phyloP scores from a whole-genome alignment of 202 grass and related monocot genomes.

The Bolboschoenoplectus hybrid region DNA sequence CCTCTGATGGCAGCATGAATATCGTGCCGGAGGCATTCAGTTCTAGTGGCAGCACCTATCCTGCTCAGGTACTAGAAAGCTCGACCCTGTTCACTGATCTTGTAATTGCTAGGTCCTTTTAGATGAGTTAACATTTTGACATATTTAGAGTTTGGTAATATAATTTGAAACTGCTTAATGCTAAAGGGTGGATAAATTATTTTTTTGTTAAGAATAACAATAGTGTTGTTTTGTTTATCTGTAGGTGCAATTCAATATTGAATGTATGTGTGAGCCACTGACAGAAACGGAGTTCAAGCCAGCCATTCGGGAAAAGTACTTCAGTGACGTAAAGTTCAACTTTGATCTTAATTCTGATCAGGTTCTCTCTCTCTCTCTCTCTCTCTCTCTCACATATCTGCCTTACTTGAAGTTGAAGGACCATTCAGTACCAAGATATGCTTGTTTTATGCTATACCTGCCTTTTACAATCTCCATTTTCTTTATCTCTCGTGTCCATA shows the following conservation, averaged over 20 bases:
- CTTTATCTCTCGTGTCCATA: conserved; percentile 40
- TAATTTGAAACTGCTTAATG: background rate
- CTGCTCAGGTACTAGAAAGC: conserved; percentile 56
- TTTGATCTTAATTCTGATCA: conserved; percentile 65
- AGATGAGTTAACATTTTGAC: background rate
- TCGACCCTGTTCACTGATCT: background rate
- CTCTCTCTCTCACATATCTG: background rate
- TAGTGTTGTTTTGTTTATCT: conserved; percentile 15
- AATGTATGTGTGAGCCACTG: conserved; percentile 65
- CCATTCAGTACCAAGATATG: conserved; percentile 33
- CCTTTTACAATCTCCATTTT: background rate
- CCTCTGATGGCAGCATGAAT: conserved; percentile 53
- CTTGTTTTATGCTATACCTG: conserved; percentile 23
- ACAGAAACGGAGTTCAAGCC: conserved; percentile 59
- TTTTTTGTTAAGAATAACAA: conserved; percentile 43
- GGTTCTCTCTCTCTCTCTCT: conserved; percentile 39
- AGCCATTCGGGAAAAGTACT: conserved; percentile 69
- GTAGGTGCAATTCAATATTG: conserved; percentile 61
- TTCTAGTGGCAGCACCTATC: conserved; percentile 35
- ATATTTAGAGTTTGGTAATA: conserved; percentile 30
- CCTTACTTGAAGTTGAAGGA: conserved; percentile 39
- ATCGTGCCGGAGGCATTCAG: conserved; percentile 40
- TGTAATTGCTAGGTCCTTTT: conserved; percentile 7
- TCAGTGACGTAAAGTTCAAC: conserved; percentile 53
- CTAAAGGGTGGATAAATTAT: conserved; percentile 24